phyloP scores from a whole-genome alignment of 202 grass and related monocot species.

The Schoenoplectus tabernaemontani region DNA sequence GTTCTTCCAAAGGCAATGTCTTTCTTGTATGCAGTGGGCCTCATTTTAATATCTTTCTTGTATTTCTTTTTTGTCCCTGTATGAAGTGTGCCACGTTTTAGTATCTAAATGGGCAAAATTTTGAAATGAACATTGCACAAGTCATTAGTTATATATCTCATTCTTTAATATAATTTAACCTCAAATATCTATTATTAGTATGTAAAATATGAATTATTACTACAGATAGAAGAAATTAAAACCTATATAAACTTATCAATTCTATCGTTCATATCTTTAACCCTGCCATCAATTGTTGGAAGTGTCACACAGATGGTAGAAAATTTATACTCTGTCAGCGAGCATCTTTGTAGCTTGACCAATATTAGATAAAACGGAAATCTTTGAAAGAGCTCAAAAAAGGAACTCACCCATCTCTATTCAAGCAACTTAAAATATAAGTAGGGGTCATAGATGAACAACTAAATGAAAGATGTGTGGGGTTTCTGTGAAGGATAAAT shows the following conservation, averaged over 20 bases:
- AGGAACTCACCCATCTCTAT: neutral
- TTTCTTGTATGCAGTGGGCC: too few relatives aligned
- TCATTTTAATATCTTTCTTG: too few relatives aligned
- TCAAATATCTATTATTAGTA: neutral
- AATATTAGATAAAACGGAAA: too few relatives aligned
- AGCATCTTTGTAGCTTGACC: neutral
- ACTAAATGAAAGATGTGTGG: neutral
- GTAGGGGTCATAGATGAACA: neutral
- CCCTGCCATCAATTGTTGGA: neutral
- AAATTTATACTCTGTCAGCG: neutral
- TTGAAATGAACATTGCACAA: neutral
- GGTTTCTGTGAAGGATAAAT: neutral
- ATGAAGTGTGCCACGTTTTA: neutral
- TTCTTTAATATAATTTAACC: neutral
- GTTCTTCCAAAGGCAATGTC: neutral
- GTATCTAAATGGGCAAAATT: neutral
- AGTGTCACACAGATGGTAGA: too few relatives aligned
- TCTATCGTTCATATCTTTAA: neutral
- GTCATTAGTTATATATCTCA: neutral
- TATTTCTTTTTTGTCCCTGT: neutral
- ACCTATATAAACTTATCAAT: neutral
- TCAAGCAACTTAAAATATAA: neutral
- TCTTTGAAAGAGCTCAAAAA: too few relatives aligned
- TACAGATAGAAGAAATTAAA: neutral
- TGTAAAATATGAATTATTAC: neutral